Base-by-base conservation (phyloP, 495 filamentous ascomycete genomes). In the Neurospora sp. region DNA sequence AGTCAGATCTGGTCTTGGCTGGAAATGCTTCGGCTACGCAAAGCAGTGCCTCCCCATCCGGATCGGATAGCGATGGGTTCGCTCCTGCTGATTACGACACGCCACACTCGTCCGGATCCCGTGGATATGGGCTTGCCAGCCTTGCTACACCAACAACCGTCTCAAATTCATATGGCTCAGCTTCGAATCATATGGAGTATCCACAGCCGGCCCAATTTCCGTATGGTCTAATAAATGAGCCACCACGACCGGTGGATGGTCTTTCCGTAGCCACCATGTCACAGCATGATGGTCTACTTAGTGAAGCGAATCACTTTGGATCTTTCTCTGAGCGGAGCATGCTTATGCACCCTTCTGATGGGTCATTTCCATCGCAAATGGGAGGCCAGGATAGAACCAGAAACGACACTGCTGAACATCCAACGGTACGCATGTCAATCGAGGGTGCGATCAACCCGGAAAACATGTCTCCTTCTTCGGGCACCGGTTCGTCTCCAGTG, bases 401-500 rank as follows among this genome's bases (percentile, higher is more conserved):
- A 39, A 47, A 44, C 22, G 41, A 7, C 41, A 71, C 74, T 7
- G 59, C 39, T 40, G 75, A 74, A 8, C 22, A 73, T 27, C 70
- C 70, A 27, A 59, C 39, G 68, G 77, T 74, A n/a, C 73, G 73
- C 1, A 47, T 65, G 18, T 73, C 75, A 4, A 31, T 71, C 5
- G 79, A 79, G 41, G 71, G 73, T 38, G 59, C 74, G 14, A 68
- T 75, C 5, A 75, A 77, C 14, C 68, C 69, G 1, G 80, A 80
- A 40, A 65, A 39, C n/a, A 61, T 77, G 9, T 82, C 81, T 22
- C 78, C 78, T 65, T 68, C 40, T 40, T 78, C 76, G 16, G 73
- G 80, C 44, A 75, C 82, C 8, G 77, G 72, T 12, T 79, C 81
- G 9, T 77, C 77, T 1, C 70, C 74, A 12, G 71, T 71, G 3